Evolutionary conservation across 2,329 filamentous ascomycete genomes (phyloP), one percentile per base, ranked within the genome.

Genomic region (Claviceps arundinis): DNA sequence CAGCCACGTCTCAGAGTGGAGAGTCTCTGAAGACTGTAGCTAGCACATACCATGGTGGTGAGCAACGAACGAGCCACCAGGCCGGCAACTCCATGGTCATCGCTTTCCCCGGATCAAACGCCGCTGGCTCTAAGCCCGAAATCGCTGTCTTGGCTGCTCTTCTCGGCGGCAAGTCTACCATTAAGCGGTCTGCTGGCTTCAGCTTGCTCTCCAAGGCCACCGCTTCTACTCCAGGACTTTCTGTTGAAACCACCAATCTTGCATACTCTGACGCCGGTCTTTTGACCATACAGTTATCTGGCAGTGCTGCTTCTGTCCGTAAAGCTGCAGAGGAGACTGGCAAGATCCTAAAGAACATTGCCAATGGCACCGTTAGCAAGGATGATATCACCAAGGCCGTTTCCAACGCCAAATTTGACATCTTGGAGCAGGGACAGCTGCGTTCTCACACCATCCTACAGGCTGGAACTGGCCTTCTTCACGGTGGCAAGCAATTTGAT

Each of bases 151-250:
- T 98, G 52, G 82, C 87, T 53, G 82, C 89, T 57, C 83, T 98
- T 19, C 85, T 98, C 50, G 93, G 93, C 65, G 93, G 91, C 56
- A 74, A 94, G 70, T 86, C 89, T 51, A 85, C 75, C 70, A 89
- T 97, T 76, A 98, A 97, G 77, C 98, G 91, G 91, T 84, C 88
- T 50, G 74, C 88, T 57, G 93, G 93, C 62, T 97, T 95, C 78
- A 91, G 87, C 54, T 78, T 96, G 56, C 81, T 98, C 55, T 79
- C 86, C 65, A 90, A 95, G 76, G 85, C 84, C 55, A 78, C 82
- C 53, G 76, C 83, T 56, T 76, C 78, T 46, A 74, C 81, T 62
- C 76, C 83, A 40, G 81, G 82, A 58, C 80, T 86, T 57, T 77
- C 75, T 50, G 80, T 89, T 62, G 76, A 80, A 40, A 88, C 91